Evolutionary conservation across 2,329 filamentous ascomycete genomes (phyloP), one percentile per base, ranked within the genome.

Genomic region (Knufia petricola): DNA sequence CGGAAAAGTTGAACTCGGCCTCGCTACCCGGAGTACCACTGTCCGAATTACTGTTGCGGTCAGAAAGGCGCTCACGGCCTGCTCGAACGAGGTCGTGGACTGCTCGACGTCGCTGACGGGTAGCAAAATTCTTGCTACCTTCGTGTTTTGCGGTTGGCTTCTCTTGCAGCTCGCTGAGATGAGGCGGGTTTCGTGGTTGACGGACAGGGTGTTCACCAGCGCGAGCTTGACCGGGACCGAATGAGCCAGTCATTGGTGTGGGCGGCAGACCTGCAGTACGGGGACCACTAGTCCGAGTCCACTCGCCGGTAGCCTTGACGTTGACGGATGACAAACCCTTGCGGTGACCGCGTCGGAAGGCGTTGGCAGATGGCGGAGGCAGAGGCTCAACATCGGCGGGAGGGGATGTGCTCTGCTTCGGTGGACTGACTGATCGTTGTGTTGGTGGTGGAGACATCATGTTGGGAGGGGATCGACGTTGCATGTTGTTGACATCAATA

Each of bases 91-190:
- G 78, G 63, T 88, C 95, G 71, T 89, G 82, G 38, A 98, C 82
- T 21, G 92, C 92, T 59, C 85, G 88, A 55, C 90, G 87, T 52
- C 92, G 87, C 61, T 94, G 89, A 53, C 92, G 88, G 49, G 88
- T 82, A 9, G 85, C 85, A 69, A 98, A 98, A 72, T 98, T 98
- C 79, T 95, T 73, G 80, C 90, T 95, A 20, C 90, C 92, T 66
- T 96, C 90, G 55, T 90, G 80, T 70, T 88, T 95, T 57, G 87
- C 82, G 7, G 90, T 96, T 1, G 92, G 92, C 69, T 89, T 92
- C 17, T 83, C 77, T 61, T 84, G 79, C 52, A 98, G 80, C 69
- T 98, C 92, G 58, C 98, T 92, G 44, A 96, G 76, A 12, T 86
- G 81, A 12, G 92, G 92, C 20, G 92, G 92, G 3, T 89, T 89